Evolutionary conservation across 2,329 filamentous ascomycete species (phyloP).

Genomic region (Chaetomium globosum): DNA sequence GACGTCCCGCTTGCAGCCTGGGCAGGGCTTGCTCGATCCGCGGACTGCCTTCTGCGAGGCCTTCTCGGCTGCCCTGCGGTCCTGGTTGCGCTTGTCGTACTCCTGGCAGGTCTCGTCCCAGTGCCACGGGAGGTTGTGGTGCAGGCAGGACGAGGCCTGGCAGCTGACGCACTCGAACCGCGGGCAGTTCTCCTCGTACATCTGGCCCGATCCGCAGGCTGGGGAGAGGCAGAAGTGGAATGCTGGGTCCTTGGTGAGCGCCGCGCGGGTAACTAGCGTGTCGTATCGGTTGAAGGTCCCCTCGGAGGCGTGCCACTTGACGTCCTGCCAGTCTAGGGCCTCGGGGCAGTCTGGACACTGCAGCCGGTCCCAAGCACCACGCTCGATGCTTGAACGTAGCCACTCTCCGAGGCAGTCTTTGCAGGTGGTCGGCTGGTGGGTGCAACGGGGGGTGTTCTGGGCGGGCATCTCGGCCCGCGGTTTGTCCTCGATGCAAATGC

Average conservation of each 20-base stretch:
- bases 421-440: conserved; percentile 39
- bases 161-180: conserved; percentile 43
- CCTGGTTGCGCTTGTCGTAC: conserved; percentile 42
- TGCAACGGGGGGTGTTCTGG: conserved; percentile 39
- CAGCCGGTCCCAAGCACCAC: conserved; percentile 41
- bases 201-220: conserved; percentile 45
- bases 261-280: conserved; percentile 40
- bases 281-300: conserved; percentile 44
- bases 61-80: conserved; percentile 39
- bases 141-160: conserved; percentile 40
- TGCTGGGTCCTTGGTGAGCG: conserved; percentile 39
- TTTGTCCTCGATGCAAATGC: conserved; percentile 44
- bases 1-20: conserved; percentile 43
- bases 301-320: conserved; percentile 38
- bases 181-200: conserved; percentile 38
- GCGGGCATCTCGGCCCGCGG: conserved; percentile 41
- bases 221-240: conserved; percentile 47
- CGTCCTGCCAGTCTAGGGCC: conserved; percentile 39
- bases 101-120: conserved; percentile 44
- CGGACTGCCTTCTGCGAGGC: conserved; percentile 43
- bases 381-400: conserved; percentile 41
- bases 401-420: conserved; percentile 43
- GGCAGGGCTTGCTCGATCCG: conserved; percentile 43
- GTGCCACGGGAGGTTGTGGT: conserved; percentile 46
- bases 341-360: conserved; percentile 44